Conservation (phyloP, 2,329 filamentous ascomycete genomes). For the Epichloe sp. region DNA sequence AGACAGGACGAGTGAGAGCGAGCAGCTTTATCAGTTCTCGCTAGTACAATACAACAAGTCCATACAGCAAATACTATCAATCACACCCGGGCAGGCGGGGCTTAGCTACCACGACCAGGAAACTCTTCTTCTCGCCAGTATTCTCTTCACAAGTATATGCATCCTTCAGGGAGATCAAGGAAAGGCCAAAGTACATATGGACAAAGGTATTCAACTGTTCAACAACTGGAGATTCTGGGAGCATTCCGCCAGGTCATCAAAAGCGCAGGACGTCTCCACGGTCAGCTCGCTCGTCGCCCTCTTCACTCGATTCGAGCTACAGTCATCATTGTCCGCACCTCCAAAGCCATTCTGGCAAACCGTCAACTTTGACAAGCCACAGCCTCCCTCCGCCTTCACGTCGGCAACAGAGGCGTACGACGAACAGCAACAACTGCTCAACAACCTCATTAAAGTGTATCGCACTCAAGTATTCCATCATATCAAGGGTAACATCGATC, state of each 20-base stretch:
- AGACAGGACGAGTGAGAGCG: conserved; percentile 13
- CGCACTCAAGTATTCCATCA: not conserved
- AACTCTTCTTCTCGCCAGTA: conserved; percentile 7
- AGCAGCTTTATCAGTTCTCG: conserved; percentile 5
- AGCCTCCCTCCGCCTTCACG: not conserved
- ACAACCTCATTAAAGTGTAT: conserved; percentile 1
- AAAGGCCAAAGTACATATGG: conserved; percentile 7
- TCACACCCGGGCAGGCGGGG: not conserved
- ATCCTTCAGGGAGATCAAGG: conserved; percentile 6
- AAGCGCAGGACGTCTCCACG: not conserved
- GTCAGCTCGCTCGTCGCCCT: conserved; percentile 6
- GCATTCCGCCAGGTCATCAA: not conserved
- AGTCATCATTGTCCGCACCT: not conserved
- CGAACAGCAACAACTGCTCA: conserved; percentile 2
- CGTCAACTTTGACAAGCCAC: conserved; percentile 1
- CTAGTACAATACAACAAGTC: conserved; percentile 8
- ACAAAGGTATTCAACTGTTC: conserved; percentile 5
- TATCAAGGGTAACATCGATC: not conserved
- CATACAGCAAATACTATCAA: conserved; percentile 5
- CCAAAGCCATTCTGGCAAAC: conserved; percentile 1
- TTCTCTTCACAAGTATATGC: conserved; percentile 7
- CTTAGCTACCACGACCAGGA: conserved; percentile 4
- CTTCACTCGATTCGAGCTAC: conserved; percentile 7
- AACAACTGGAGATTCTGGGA: conserved; percentile 8
- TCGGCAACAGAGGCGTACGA: conserved; percentile 1